These are phyloP conservation scores for Thuja plicata DNA, from an alignment of 83 land plant genomes.

Conservation along the genomic window DNA sequence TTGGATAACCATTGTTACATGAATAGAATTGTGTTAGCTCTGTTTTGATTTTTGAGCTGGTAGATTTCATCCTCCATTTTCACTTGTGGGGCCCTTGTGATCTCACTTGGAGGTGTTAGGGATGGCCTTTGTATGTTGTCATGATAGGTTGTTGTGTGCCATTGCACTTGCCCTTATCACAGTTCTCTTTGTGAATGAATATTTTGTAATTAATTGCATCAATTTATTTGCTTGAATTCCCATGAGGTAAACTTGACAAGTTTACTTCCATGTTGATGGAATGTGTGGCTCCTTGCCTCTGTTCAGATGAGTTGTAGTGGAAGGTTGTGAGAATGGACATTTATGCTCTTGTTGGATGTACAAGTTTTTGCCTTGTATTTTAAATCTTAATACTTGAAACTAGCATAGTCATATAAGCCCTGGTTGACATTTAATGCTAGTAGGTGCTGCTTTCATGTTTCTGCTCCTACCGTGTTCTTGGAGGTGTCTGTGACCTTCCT, in stretches of 20 bases:
- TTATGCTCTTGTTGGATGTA: neutral
- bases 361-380: neutral
- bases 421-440: neutral
- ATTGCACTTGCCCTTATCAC: too few species aligned
- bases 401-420: neutral
- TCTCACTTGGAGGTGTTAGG: neutral
- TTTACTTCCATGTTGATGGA: too few species aligned
- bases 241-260: too few species aligned
- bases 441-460: neutral
- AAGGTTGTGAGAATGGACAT: neutral
- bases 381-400: neutral
- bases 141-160: too few species aligned
- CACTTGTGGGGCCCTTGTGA: neutral
- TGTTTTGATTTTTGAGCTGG: neutral
- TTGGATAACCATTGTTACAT: neutral
- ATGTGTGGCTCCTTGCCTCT: too few species aligned
- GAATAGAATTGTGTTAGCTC: neutral
- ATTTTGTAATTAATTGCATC: too few species aligned
- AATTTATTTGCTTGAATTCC: too few species aligned
- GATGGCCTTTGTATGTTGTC: too few species aligned
- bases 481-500: neutral
- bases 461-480: neutral
- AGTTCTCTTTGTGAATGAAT: too few species aligned
- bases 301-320: too few species aligned
- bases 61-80: neutral